Percentiles rank a stretch among this genome's conserved stretches.
Evolutionary conservation across 1,284 basidiomycete genomes (phyloP).

Genomic region (Cystobasidium sp.): DNA sequence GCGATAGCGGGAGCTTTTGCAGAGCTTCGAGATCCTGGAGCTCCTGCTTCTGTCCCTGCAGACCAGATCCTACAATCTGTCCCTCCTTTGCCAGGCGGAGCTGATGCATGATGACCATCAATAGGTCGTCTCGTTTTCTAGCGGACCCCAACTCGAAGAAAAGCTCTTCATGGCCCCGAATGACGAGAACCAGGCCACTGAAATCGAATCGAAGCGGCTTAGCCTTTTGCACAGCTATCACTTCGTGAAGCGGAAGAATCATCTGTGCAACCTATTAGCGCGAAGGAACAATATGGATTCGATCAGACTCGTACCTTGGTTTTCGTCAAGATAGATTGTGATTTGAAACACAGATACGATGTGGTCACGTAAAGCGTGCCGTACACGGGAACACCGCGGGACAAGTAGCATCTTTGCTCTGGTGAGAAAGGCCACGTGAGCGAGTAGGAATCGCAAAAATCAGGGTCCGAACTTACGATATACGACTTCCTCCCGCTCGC

Average conservation of each 20-base stretch:
- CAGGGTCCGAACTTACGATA: slow-evolving; percentile 16
- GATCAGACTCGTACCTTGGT: slow-evolving; percentile 67
- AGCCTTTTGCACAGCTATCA: slow-evolving; percentile 79
- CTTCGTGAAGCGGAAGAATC: slow-evolving; percentile 87
- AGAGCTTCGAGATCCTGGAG: slow-evolving; percentile 25
- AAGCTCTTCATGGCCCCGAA: slow-evolving; percentile 94
- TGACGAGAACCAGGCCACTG: slow-evolving; percentile 82
- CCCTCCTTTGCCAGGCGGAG: slow-evolving; percentile 62
- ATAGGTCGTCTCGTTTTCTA: slow-evolving; percentile 76
- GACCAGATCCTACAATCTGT: background rate
- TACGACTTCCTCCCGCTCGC: slow-evolving; percentile 23
- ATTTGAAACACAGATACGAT: slow-evolving; percentile 87
- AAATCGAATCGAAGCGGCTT: slow-evolving; percentile 87
- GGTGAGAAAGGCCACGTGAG: slow-evolving; percentile 19
- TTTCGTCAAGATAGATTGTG: slow-evolving; percentile 73
- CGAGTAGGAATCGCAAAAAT: background rate
- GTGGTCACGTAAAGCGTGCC: slow-evolving; percentile 85
- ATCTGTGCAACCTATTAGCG: slow-evolving; percentile 66
- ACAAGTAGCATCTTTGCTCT: slow-evolving; percentile 88
- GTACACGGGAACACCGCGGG: slow-evolving; percentile 79
- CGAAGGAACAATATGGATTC: too few species aligned
- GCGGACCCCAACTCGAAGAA: slow-evolving; percentile 89
- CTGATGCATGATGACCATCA: slow-evolving; percentile 73
- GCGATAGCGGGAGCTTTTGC: slow-evolving; percentile 46
- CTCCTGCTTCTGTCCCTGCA: background rate